phyloP scores from a whole-genome alignment of 305 asterid species.

The Fraxinus velutina region DNA sequence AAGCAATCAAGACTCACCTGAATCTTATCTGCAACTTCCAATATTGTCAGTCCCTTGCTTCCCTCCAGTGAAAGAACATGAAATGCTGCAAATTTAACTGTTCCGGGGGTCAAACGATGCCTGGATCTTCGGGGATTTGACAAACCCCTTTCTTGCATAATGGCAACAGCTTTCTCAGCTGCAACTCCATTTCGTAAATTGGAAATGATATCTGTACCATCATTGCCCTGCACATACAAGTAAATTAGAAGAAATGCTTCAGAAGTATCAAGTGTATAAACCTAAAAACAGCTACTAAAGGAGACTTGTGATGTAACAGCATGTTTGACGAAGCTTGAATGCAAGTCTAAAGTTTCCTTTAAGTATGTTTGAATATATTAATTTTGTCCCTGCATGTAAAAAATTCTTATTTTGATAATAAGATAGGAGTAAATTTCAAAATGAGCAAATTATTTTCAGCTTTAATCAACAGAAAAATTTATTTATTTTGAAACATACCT shows the following conservation, averaged over 20 bases:
- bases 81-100: constrained; percentile 88
- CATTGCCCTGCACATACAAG: constrained; percentile 50
- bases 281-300: constrained; percentile 5
- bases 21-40: constrained; percentile 87
- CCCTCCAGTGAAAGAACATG: constrained; percentile 91
- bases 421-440: not conserved
- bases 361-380: not conserved
- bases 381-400: not conserved
- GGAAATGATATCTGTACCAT: constrained; percentile 54
- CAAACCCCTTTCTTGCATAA: constrained; percentile 78
- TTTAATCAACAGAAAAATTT: not conserved
- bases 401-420: not conserved
- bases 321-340: not conserved
- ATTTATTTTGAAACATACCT: not conserved
- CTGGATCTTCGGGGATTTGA: constrained; percentile 71
- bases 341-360: not conserved
- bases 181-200: constrained; percentile 82
- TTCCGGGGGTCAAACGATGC: constrained; percentile 91
- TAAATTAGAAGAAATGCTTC: constrained; percentile 12
- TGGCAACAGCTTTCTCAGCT: constrained; percentile 78
- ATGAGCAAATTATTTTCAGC: not conserved
- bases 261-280: not conserved
- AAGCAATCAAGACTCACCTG: constrained; percentile 51
- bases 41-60: constrained; percentile 68
- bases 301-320: not conserved